Evolutionary conservation across 257 asterid genomes (phyloP).

Genomic region (Solanum chilense): DNA sequence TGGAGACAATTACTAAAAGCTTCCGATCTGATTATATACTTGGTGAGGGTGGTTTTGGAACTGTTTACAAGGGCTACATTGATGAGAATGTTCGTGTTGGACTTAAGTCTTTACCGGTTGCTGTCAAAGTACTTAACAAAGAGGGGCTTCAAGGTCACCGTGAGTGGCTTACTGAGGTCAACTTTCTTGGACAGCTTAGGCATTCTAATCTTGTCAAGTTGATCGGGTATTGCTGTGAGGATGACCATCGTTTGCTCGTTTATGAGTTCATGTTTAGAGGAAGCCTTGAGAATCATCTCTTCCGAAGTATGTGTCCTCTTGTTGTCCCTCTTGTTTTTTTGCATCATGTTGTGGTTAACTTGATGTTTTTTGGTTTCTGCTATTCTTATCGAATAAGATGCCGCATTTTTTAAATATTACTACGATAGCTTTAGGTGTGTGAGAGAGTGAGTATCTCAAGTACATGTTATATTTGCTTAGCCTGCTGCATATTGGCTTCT

Average conservation of each 20-base stretch:
- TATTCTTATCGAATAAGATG: background rate
- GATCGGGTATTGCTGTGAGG: slow-evolving; percentile 99
- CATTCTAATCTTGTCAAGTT: slow-evolving; percentile 95
- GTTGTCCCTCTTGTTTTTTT: slow-evolving; percentile 10
- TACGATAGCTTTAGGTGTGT: background rate
- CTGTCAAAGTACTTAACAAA: slow-evolving; percentile 95
- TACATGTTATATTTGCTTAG: background rate
- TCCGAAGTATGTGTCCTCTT: slow-evolving; percentile 68
- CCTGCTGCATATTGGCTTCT: background rate
- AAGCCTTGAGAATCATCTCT: slow-evolving; percentile 96
- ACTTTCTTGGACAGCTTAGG: slow-evolving; percentile 93
- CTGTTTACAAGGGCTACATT: slow-evolving; percentile 95
- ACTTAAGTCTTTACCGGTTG: slow-evolving; percentile 90
- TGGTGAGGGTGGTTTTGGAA: slow-evolving; percentile 98
- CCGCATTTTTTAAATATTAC: background rate
- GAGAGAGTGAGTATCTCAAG: background rate
- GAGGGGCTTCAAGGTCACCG: slow-evolving; percentile 99
- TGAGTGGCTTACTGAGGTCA: slow-evolving; percentile 98
- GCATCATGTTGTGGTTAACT: background rate
- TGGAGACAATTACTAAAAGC: slow-evolving; percentile 93
- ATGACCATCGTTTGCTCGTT: slow-evolving; percentile 91
- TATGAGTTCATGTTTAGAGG: slow-evolving; percentile 98
- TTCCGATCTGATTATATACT: slow-evolving; percentile 98
- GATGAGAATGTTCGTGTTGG: slow-evolving; percentile 97
- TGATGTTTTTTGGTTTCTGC: background rate